Evolutionary conservation across 257 asterid genomes (phyloP).

Genomic region (Fraxinus pennsylvanica): DNA sequence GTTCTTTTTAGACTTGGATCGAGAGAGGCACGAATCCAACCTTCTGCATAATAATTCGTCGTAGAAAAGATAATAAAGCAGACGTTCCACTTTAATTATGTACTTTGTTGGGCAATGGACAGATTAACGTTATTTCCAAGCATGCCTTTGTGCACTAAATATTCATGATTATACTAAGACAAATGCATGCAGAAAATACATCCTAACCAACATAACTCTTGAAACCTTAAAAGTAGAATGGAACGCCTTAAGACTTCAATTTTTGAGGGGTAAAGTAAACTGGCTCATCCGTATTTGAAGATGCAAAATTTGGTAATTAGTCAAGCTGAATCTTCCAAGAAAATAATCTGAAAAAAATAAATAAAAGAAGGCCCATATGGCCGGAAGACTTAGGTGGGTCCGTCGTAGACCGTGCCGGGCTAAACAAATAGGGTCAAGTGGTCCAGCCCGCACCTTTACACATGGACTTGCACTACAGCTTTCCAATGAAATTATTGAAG

Average conservation of each 20-base stretch:
- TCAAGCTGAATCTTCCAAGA: background rate
- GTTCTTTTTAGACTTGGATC: background rate
- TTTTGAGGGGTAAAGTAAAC: background rate
- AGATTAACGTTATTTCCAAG: background rate
- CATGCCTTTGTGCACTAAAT: background rate
- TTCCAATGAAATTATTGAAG: conserved; percentile 4
- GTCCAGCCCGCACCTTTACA: background rate
- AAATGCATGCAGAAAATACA: background rate
- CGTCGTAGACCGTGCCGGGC: background rate
- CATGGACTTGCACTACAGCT: conserved; percentile 22
- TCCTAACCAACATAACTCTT: background rate
- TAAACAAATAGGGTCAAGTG: background rate
- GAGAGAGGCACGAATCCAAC: conserved; percentile 21
- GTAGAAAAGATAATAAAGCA: conserved; percentile 11
- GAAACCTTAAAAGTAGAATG: too few species aligned
- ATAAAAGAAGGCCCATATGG: background rate
- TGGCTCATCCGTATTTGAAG: background rate
- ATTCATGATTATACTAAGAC: too few species aligned
- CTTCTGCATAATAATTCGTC: conserved; percentile 1
- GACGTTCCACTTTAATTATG: background rate
- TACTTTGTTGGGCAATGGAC: background rate
- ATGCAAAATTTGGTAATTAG: background rate
- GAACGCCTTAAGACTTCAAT: too few species aligned
- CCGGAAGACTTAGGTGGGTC: background rate
- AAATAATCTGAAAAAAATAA: background rate